phyloP scores from a whole-genome alignment of 2,329 filamentous ascomycete genomes.

The Tolypocladium amazonense region DNA sequence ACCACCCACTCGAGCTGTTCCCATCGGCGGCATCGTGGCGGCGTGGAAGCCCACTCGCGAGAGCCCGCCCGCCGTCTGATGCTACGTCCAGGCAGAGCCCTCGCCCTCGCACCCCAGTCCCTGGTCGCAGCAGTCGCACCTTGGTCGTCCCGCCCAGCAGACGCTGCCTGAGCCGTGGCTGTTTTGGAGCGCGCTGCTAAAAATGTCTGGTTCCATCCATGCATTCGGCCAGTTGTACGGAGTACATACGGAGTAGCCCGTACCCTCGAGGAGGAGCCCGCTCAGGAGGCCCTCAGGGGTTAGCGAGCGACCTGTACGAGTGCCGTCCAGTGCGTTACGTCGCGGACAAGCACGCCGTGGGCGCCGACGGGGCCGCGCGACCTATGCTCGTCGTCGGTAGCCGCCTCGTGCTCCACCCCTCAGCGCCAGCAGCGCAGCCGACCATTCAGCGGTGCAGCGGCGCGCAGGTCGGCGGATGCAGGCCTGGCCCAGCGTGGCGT shows the following conservation, averaged over 20 bases:
- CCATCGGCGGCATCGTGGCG: background rate
- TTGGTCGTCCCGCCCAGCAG: background rate
- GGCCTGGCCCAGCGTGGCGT: background rate
- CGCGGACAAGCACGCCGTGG: background rate
- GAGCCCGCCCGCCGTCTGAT: background rate
- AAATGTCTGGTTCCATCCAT: background rate
- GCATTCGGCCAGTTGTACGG: background rate
- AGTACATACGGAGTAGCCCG: too few relatives aligned
- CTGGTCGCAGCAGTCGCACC: background rate
- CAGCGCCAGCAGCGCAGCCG: background rate
- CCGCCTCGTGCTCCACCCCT: background rate
- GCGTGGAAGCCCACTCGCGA: background rate
- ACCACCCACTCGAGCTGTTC: background rate
- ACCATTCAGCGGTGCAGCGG: constrained; percentile 1
- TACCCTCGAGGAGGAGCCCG: too few relatives aligned
- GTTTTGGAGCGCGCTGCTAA: background rate
- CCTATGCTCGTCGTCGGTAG: background rate
- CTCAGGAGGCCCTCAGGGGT: background rate
- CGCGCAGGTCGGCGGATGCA: background rate
- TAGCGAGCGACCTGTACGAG: background rate
- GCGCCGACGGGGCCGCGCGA: background rate
- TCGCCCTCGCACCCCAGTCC: background rate
- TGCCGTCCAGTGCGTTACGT: background rate
- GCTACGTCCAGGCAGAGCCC: background rate
- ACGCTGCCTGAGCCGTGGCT: background rate